Percentiles rank a stretch among this genome's conserved stretches.
Evolutionary conservation across 345 rosid species (phyloP).

Genomic region (Dipteronia dyeriana): DNA sequence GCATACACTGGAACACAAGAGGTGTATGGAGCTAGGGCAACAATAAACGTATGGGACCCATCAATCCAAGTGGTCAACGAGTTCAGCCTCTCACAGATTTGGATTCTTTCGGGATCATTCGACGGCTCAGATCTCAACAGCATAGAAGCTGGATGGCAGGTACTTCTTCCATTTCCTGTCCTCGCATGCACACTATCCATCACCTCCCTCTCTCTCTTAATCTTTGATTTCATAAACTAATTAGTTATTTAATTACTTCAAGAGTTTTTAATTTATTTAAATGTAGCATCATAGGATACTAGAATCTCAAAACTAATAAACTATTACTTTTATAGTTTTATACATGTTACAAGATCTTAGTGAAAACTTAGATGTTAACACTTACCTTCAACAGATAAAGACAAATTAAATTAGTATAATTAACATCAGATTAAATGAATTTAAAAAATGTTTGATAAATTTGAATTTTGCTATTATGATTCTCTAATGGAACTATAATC

Average conservation of each 20-base stretch:
- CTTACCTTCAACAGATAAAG: too few relatives aligned
- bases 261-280: not conserved
- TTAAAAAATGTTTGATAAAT: too few relatives aligned
- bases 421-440: not conserved
- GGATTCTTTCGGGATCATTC: constrained; percentile 95
- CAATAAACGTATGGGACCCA: constrained; percentile 98
- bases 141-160: constrained; percentile 99
- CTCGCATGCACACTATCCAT: constrained; percentile 22
- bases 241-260: not conserved
- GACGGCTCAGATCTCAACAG: constrained; percentile 98
- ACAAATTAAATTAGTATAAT: not conserved
- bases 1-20: constrained; percentile 78
- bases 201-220: not conserved
- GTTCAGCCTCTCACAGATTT: constrained; percentile 96
- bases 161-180: constrained; percentile 43
- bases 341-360: constrained; percentile 1
- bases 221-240: not conserved
- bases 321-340: not conserved
- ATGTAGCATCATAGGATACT: not conserved
- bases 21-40: constrained; percentile 84
- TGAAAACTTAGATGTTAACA: too few relatives aligned
- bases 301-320: not conserved
- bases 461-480: too few relatives aligned
- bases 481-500: too few relatives aligned
- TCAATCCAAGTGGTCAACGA: constrained; percentile 76